phyloP scores from a whole-genome alignment of 208 protist species.

The Angomonas desouzai region DNA sequence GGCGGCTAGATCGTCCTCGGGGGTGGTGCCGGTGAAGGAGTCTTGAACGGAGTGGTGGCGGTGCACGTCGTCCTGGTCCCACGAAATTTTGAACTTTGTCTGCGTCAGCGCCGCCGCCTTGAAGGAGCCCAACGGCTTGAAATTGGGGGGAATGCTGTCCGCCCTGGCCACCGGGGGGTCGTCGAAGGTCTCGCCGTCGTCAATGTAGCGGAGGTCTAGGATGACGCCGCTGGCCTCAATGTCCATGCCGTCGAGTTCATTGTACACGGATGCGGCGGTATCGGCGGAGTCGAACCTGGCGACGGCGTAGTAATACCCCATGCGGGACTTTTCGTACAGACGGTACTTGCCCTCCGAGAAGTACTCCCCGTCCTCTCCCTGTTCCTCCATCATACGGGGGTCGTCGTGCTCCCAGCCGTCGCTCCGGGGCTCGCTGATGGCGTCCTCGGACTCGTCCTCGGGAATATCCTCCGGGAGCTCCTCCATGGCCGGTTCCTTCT shows the following conservation, averaged over 20 bases:
- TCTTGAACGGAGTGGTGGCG: slow-evolving; percentile 82
- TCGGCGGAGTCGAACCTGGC: slow-evolving; percentile 91
- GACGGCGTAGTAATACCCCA: slow-evolving; percentile 98
- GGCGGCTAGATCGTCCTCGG: slow-evolving; percentile 84
- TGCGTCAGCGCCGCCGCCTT: slow-evolving; percentile 82
- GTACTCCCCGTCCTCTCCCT: slow-evolving; percentile 81
- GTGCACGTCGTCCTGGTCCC: slow-evolving; percentile 89
- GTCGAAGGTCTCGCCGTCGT: slow-evolving; percentile 89
- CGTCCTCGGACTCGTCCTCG: slow-evolving; percentile 36
- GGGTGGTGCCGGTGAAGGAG: slow-evolving; percentile 80
- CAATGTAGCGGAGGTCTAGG: slow-evolving; percentile 96
- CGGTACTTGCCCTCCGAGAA: slow-evolving; percentile 90
- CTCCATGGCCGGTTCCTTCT: slow-evolving; percentile 20
- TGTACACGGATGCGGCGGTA: slow-evolving; percentile 92
- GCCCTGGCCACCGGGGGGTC: slow-evolving; percentile 56
- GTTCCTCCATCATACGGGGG: slow-evolving; percentile 63
- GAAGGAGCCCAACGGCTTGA: slow-evolving; percentile 77
- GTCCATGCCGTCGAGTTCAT: slow-evolving; percentile 94
- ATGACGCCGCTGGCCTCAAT: slow-evolving; percentile 93
- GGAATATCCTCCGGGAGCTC: slow-evolving; percentile 33
- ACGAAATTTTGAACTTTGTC: slow-evolving; percentile 88
- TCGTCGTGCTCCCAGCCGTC: slow-evolving; percentile 83
- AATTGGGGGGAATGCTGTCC: slow-evolving; percentile 72
- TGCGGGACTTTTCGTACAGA: slow-evolving; percentile 91
- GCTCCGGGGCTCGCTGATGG: slow-evolving; percentile 30